Evolutionary conservation across 805 yeast genomes (phyloP), one percentile per base, ranked within the genome.

Genomic region (Saccharomycopsis sp.): DNA sequence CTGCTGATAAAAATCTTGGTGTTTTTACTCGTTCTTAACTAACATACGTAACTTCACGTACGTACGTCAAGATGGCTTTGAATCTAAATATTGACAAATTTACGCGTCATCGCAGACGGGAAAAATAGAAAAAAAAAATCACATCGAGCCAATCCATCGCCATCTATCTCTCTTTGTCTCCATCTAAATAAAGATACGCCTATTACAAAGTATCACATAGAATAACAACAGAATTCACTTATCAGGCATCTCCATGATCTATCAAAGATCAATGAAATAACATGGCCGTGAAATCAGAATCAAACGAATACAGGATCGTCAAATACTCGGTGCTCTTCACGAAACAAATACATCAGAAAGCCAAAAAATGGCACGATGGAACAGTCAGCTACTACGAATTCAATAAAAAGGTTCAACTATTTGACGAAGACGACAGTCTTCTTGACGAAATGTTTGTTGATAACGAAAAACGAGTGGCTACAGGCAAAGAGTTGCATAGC

Each of bases 311-410:
- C 2, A 68, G 72, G 37, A 78, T 78, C 53, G 73, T 76, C 53
- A 81, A 79, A 63, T 81, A 71, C 63, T 61, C 67, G n/a, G 68
- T 80, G 2, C 70, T 80, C 15, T 81, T 73, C 65, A 75, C 84
- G 1, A 70, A 65, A 34, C 70, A 83, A 21, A 65, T 78, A 5
- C 61, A 59, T 9, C 82, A 81, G 64, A 78, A 74, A 58, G 73
- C 71, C 51, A 79, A 80, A 63, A 68, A 68, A 58, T 81, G 84
- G 84, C 71, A 71, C 57, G 85, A 81, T 63, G 84, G 84, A 1
- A 69, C 64, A 9, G 64, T 80, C 56, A 71, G 71, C 57, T 72
- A 69, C 64, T 81, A 76, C 64, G 75, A 73, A 62, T 72, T 79
- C 63, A 81, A 81, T 66, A 74, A 75, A 50, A 79, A 79, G 63